phyloP scores from a whole-genome alignment of 2,329 filamentous ascomycete species.

The Tolypocladium capitatum region DNA sequence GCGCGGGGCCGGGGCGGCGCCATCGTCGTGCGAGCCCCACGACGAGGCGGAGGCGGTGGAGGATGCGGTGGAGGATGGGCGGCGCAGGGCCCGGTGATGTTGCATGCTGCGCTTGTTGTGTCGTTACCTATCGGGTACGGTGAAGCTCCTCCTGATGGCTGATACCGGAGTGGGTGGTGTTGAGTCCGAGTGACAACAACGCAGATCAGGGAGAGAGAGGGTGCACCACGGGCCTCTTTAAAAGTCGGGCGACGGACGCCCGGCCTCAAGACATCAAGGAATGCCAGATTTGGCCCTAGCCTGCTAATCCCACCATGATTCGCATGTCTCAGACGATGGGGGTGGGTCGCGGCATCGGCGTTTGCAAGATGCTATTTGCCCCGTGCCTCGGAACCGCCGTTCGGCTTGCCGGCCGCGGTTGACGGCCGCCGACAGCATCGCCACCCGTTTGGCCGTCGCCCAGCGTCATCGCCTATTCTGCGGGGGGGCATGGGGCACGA shows the following conservation, averaged over 20 bases:
- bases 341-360: not conserved
- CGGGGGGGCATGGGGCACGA: not conserved
- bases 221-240: not conserved
- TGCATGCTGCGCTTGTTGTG: not conserved
- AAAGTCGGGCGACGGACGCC: too few relatives aligned
- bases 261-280: not conserved
- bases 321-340: not conserved
- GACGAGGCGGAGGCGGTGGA: conserved; percentile 2
- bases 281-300: not conserved
- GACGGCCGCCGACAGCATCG: not conserved
- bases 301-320: too few relatives aligned
- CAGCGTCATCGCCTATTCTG: not conserved
- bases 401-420: not conserved
- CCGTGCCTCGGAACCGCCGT: too few relatives aligned
- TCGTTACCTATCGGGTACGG: too few relatives aligned
- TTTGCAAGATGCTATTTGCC: not conserved
- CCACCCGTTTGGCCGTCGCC: not conserved
- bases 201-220: not conserved
- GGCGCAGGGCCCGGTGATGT: not conserved
- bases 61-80: conserved; percentile 1
- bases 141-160: not conserved
- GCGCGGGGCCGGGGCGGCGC: too few relatives aligned
- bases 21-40: not conserved
- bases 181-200: not conserved
- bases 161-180: not conserved